Percentiles rank a stretch among this genome's conserved stretches.
phyloP scores from a whole-genome alignment of 495 filamentous ascomycete species.

The Glarea lozoyensis region DNA sequence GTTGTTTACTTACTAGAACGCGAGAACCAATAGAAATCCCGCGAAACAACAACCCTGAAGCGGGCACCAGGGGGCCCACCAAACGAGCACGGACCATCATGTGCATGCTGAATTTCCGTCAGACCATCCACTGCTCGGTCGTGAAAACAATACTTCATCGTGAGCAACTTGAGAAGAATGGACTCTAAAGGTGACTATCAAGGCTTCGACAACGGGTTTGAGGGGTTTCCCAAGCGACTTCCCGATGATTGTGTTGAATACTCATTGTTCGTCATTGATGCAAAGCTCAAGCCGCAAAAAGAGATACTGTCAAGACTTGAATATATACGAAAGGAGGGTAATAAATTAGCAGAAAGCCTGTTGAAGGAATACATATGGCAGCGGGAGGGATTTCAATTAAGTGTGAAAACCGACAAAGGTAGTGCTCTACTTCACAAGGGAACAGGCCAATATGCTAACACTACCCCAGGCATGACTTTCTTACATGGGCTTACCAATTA shows the following conservation, averaged over 20 bases:
- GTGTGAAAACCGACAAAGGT: constrained; percentile 53
- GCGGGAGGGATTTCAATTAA: constrained; percentile 59
- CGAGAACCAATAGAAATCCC: too few relatives aligned
- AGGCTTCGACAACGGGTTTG: constrained; percentile 39
- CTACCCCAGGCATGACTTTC: constrained; percentile 34
- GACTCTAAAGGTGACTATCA: constrained; percentile 32
- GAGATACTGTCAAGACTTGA: constrained; percentile 45
- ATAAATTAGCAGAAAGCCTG: constrained; percentile 49
- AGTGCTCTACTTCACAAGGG: constrained; percentile 13
- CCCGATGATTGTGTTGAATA: constrained; percentile 89
- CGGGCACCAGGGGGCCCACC: too few relatives aligned
- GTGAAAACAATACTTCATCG: too few relatives aligned
- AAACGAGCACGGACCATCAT: too few relatives aligned
- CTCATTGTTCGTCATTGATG: constrained; percentile 62
- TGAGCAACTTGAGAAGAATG: too few relatives aligned
- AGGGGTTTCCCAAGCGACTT: constrained; percentile 62
- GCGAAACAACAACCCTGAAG: too few relatives aligned
- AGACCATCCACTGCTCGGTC: too few relatives aligned
- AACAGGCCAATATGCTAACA: too few relatives aligned
- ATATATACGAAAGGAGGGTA: constrained; percentile 58
- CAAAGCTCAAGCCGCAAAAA: constrained; percentile 40
- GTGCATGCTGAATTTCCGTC: too few relatives aligned
- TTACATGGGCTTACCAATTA: constrained; percentile 71
- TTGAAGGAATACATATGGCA: constrained; percentile 93
- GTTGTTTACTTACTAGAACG: too few relatives aligned